Percentiles rank a stretch among this genome's conserved stretches.
Evolutionary conservation across 208 protist species (phyloP).

Genomic region (Trypanosoma conorhini): DNA sequence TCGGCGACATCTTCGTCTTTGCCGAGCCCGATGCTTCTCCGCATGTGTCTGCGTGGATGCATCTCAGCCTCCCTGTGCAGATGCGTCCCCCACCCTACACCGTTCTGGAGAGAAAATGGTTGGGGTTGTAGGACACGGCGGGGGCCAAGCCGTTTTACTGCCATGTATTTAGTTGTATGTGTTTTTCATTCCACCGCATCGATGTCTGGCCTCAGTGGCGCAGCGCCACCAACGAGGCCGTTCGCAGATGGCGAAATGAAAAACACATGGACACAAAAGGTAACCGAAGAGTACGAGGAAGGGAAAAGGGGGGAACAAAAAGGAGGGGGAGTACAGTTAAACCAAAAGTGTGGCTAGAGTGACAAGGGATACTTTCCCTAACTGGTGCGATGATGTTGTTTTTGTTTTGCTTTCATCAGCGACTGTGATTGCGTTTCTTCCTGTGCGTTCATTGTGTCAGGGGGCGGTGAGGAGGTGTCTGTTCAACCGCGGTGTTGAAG

Average conservation of each 20-base stretch:
- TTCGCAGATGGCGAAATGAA: too few relatives aligned
- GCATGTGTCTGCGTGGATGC: slow-evolving; percentile 8
- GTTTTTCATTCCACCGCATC: not conserved
- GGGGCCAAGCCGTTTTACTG: not conserved
- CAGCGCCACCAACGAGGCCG: too few relatives aligned
- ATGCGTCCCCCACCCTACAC: not conserved
- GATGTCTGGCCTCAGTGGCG: not conserved
- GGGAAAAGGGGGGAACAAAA: too few relatives aligned
- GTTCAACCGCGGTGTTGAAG: not conserved
- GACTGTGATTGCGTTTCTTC: not conserved
- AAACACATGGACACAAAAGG: too few relatives aligned
- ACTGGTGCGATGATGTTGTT: not conserved
- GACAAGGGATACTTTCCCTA: not conserved
- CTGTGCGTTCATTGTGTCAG: slow-evolving; percentile 1
- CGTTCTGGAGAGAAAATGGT: slow-evolving; percentile 3
- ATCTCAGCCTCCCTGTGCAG: not conserved
- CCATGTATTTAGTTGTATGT: not conserved
- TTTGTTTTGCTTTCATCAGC: slow-evolving; percentile 4
- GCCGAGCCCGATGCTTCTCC: not conserved
- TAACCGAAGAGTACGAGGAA: too few relatives aligned
- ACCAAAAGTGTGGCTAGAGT: not conserved
- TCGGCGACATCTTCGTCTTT: not conserved
- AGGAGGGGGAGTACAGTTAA: not conserved
- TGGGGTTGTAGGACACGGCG: not conserved
- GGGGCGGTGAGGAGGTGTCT: not conserved